Conservation (phyloP, 2,329 filamentous ascomycete species). For the Colletotrichum sidae region DNA sequence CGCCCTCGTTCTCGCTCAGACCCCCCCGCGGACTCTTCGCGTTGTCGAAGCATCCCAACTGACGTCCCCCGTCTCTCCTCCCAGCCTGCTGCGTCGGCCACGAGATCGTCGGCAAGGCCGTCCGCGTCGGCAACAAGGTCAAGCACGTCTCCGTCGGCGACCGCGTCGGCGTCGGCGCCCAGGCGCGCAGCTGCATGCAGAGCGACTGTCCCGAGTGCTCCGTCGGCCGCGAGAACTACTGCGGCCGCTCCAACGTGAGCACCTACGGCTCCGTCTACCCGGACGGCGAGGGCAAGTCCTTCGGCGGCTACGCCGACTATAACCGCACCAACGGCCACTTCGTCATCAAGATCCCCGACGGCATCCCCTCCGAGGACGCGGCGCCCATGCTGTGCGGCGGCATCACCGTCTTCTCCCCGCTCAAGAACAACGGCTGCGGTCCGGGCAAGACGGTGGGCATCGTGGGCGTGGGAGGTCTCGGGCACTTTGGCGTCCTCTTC, state of each 20-base stretch:
- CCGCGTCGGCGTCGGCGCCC: conserved; percentile 72
- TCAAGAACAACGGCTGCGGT: conserved; percentile 71
- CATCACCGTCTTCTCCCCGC: conserved; percentile 73
- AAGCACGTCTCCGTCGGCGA: conserved; percentile 68
- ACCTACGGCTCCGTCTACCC: conserved; percentile 67
- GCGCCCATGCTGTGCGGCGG: conserved; percentile 79
- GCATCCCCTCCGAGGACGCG: conserved; percentile 52
- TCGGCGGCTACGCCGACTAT: conserved; percentile 63
- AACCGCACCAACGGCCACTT: conserved; percentile 57
- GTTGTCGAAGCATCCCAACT: background rate
- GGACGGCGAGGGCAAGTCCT: conserved; percentile 66
- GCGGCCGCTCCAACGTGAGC: conserved; percentile 50
- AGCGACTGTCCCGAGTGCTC: conserved; percentile 56
- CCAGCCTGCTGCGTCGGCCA: conserved; percentile 68
- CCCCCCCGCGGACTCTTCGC: background rate
- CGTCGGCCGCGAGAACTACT: conserved; percentile 56
- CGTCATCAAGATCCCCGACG: conserved; percentile 58
- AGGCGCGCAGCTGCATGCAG: conserved; percentile 65
- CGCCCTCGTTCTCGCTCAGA: background rate
- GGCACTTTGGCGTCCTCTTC: conserved; percentile 76
- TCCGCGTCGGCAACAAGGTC: conserved; percentile 63
- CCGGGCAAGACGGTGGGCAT: conserved; percentile 76
- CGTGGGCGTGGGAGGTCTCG: conserved; percentile 75
- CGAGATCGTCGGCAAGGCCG: conserved; percentile 71
- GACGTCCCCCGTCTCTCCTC: background rate